Evolutionary conservation across 257 asterid genomes (phyloP).

Genomic region (Haberlea rhodopensis): DNA sequence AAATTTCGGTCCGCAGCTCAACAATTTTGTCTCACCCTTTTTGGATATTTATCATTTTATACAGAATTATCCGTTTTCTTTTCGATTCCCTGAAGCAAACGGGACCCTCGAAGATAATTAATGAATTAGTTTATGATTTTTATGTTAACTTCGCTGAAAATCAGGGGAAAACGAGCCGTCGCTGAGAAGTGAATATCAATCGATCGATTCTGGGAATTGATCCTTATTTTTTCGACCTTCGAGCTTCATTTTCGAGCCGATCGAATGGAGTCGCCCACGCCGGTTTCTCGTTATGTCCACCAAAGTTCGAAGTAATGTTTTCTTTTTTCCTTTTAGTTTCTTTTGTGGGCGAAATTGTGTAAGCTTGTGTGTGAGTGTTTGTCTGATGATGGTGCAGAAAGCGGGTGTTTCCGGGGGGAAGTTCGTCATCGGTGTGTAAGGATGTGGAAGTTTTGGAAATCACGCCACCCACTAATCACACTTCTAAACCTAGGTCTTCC

Average conservation of each 20-base stretch:
- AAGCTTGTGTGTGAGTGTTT: constrained; percentile 27
- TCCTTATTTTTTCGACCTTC: constrained; percentile 26
- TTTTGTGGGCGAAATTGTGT: constrained; percentile 12
- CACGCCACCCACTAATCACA: constrained; percentile 42
- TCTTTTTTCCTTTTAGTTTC: neutral
- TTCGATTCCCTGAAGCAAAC: constrained; percentile 15
- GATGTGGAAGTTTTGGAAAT: constrained; percentile 63
- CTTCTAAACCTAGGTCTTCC: constrained; percentile 35
- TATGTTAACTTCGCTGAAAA: neutral
- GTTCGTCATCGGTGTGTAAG: constrained; percentile 49
- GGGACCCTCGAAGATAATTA: constrained; percentile 23
- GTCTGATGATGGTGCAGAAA: constrained; percentile 49
- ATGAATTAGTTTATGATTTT: neutral
- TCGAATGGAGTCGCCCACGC: constrained; percentile 76
- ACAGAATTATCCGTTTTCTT: neutral
- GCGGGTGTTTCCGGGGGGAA: constrained; percentile 54
- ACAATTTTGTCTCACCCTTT: neutral
- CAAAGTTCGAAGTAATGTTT: constrained; percentile 47
- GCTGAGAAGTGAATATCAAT: constrained; percentile 21
- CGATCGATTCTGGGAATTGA: constrained; percentile 5
- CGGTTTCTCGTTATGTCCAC: constrained; percentile 40
- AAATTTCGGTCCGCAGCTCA: constrained; percentile 7
- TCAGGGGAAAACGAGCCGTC: constrained; percentile 22
- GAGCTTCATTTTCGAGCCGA: constrained; percentile 21
- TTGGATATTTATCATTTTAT: neutral